Base-by-base conservation (phyloP, 208 protist genomes). In the Angomonas deanei region DNA sequence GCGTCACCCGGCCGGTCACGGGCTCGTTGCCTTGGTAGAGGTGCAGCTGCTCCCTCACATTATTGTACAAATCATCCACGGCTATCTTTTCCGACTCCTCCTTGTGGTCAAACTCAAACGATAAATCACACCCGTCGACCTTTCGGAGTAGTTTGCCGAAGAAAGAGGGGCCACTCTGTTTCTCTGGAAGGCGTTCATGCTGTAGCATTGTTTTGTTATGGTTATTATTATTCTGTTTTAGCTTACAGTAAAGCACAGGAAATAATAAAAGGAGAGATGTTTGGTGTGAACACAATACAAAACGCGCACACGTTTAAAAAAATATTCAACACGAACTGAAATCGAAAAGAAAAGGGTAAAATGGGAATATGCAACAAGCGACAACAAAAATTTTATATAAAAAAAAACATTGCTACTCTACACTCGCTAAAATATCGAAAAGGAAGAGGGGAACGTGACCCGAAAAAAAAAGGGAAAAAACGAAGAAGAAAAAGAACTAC, bases 71-170 rank as follows among this genome's bases (percentile, higher is more conserved):
- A 67, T 82, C 75, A 36, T 86, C 78, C 3, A 87, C 61, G 0
- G 63, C 46, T 17, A 85, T 70, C 56, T 67, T 67, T 49, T 68
- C 57, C 13, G 64, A 55, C 1, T 78, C 68, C 10, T 32, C 39
- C 46, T 84, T 78, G 26, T 71, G 75, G 26, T 84, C 71, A 26
- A 92, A 80, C 5, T 72, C 64, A 21, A 96, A 58, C 17, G 60
- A 42, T 11, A 96, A 42, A 39, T 89, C 72, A 63, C 91, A 96
- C 36, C 83, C 85, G 55, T 90, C 87, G 23, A 96, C 80, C 47
- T 75, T 75, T 33, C 80, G 80, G 33, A 89, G 31, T 19, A 96
- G 33, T 26, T 81, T 76, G 15, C 70, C 63, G 27, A 93, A 84
- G 53, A 96, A 86, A 50, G 76, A 74, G 15, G 70, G 38, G 21